Evolutionary conservation across 208 protist genomes (phyloP).

Genomic region (Endotrypanum monterogeii): DNA sequence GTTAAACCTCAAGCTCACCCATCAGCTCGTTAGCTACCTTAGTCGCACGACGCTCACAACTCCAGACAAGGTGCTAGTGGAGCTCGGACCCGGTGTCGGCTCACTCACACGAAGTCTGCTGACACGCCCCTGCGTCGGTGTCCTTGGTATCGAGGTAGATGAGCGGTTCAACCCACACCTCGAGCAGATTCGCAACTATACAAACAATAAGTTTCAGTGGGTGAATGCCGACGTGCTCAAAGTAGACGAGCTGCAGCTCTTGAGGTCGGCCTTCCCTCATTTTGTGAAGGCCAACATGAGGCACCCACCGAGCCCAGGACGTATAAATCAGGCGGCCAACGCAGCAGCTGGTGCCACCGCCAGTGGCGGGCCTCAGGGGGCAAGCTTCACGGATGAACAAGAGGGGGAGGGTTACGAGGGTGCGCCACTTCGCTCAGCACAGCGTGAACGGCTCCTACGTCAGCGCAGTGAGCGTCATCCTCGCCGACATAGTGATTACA

Average conservation of each 20-base stretch:
- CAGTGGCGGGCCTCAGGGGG: neutral
- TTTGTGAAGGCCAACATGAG: conserved; percentile 65
- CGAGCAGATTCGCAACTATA: conserved; percentile 80
- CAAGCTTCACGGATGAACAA: conserved; percentile 1
- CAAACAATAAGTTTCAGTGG: conserved; percentile 87
- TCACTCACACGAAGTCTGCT: conserved; percentile 86
- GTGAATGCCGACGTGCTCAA: conserved; percentile 82
- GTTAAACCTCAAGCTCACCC: conserved; percentile 88
- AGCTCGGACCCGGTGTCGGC: conserved; percentile 83
- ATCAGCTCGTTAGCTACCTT: conserved; percentile 72
- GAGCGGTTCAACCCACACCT: conserved; percentile 82
- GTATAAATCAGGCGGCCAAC: neutral
- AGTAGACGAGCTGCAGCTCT: conserved; percentile 71
- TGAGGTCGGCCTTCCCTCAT: conserved; percentile 49
- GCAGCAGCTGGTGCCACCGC: neutral
- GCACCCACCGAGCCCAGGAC: conserved; percentile 14
- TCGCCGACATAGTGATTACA: conserved; percentile 30
- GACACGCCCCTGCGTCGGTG: conserved; percentile 77
- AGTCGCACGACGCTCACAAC: conserved; percentile 69
- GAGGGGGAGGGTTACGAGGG: conserved; percentile 37
- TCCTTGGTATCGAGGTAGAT: conserved; percentile 84
- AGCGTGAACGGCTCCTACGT: conserved; percentile 59
- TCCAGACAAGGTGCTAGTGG: conserved; percentile 80
- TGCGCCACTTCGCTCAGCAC: conserved; percentile 58
- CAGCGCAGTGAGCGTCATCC: conserved; percentile 32